Evolutionary conservation across 129 eudicot species (phyloP), one percentile per base, ranked within the genome.

Genomic region (Chrysanthemum makinoi): DNA sequence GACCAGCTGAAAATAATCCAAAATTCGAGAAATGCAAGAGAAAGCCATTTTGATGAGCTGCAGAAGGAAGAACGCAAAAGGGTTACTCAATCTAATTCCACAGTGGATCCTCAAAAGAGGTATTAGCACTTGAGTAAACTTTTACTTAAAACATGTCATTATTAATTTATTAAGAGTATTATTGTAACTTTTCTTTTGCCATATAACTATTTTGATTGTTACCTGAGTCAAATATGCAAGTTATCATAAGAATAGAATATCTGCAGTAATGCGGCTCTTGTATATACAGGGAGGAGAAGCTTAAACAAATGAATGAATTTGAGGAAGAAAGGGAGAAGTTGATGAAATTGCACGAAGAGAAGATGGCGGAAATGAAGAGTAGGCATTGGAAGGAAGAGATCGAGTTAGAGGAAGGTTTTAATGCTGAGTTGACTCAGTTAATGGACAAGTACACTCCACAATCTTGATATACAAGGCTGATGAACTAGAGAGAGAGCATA

Each of bases 371-470:
- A 22, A 64, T 87, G 79, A 87, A 76, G 80, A 82, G 70, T 62
- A 70, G 74, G 71, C 80, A 83, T 14, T 30, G 70, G 82, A 80
- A 70, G 28, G 96, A 89, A 68, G 82, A 77, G 76, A 30, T 89
- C 28, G 82, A 71, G 2, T 74, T 86, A 16, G 98, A 93, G 82
- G 73, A 82, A 50, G 86, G 87, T 3, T 80, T 87, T 49, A 81
- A 89, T 24, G 79, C 77, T 6, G 84, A 75, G 26, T 70, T 85
- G 50, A 71, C 68, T 12, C 69, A 6, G 62, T 81, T 93, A 74
- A 79, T 89, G 88, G 86, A 80, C 2, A 83, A 80, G 69, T 87
- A 83, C 87, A 74, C 79, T 14, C 92, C 95, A 4, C 26, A 30
- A 28, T 12, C 76, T 52, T 80, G 62, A 80, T 33, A 46, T 47